Base-by-base conservation (phyloP, 257 asterid genomes). In the Marsdenia floribunda region DNA sequence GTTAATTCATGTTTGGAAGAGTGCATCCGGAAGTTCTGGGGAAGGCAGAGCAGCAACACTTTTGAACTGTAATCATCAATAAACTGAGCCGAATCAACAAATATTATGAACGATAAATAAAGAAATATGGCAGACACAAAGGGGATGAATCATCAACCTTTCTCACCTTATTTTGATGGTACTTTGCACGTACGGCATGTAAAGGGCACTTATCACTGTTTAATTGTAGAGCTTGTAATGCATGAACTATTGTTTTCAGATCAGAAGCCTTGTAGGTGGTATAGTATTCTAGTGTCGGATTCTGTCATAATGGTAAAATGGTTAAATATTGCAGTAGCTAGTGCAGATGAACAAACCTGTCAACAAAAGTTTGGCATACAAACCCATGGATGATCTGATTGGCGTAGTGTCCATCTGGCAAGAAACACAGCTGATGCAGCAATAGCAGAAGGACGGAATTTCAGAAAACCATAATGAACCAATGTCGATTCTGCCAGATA, bases 361-460 rank as follows among this genome's bases (percentile, higher is more conserved):
- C 35, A 65, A 53, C 64, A 71, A 82, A 13, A 42, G 24, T 52
- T 15, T 29, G 76, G 80, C 70, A 60, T 76, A 79, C 90, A 14
- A 67, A 94, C 99, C 99, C 99, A 94, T 79, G 97, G 99, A 78
- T 89, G 86, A 65, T 79, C 85, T 21, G 91, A 84, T 82, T 94
- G 99, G 80, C 86, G 93, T 42, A 92, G 88, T 11, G 83, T 83
- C 77, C 80, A 55, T 70, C 46, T 73, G 44, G 80, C 80, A 42
- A 71, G 83, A 53, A 75, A 76, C 63, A 79, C 65, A 40, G 82
- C 96, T 26, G 97, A 92, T 68, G 99, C 99, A 73, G 99, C 99
- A 70, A 90, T 78, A 73, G 82, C 80, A 40, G 99, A 94, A 0
- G 99, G 99, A 44, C 86, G 87, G 76, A 83, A 87, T 82, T 88